Percentiles rank a stretch among this genome's conserved stretches.
Evolutionary conservation across 2,329 filamentous ascomycete genomes (phyloP).

Genomic region (Stagonosporopsis tanaceti): DNA sequence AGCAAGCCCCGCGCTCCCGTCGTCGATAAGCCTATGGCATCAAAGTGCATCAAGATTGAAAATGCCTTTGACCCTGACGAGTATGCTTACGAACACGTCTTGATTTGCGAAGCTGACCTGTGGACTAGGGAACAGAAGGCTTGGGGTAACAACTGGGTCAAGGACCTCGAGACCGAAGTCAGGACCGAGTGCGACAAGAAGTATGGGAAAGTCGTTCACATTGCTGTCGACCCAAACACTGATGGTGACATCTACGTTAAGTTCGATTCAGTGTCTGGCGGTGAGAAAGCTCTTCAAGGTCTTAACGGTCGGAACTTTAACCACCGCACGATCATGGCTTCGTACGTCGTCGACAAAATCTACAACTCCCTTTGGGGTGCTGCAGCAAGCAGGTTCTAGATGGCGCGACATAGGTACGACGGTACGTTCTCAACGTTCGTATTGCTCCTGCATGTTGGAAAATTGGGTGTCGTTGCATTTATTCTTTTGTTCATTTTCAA

Average conservation of each 20-base stretch:
- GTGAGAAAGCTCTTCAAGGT: slow-evolving; percentile 97
- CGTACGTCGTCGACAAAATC: slow-evolving; percentile 96
- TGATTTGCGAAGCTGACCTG: slow-evolving; percentile 25
- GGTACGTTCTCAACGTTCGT: slow-evolving; percentile 27
- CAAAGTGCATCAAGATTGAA: slow-evolving; percentile 91
- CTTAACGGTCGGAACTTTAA: slow-evolving; percentile 97
- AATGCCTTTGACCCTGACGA: slow-evolving; percentile 94
- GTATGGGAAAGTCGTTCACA: slow-evolving; percentile 98
- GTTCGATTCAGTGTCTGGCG: slow-evolving; percentile 93
- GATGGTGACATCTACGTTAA: slow-evolving; percentile 98
- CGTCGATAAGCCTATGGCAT: slow-evolving; percentile 81
- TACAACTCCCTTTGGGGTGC: slow-evolving; percentile 84
- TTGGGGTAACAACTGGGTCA: slow-evolving; percentile 70
- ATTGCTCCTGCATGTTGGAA: slow-evolving; percentile 14
- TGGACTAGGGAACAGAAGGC: slow-evolving; percentile 35
- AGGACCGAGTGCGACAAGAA: slow-evolving; percentile 90
- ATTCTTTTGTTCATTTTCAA: not conserved
- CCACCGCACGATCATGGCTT: slow-evolving; percentile 88
- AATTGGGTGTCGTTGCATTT: slow-evolving; percentile 9
- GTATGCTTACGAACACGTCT: slow-evolving; percentile 63
- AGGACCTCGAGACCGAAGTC: slow-evolving; percentile 93
- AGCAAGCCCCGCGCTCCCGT: slow-evolving; percentile 80
- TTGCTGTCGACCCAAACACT: slow-evolving; percentile 90
- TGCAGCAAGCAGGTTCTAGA: slow-evolving; percentile 41
- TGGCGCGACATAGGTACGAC: not conserved